These are phyloP conservation scores for Fraxinus greggii DNA, from an alignment of 305 asterid genomes.

Conservation along the genomic window DNA sequence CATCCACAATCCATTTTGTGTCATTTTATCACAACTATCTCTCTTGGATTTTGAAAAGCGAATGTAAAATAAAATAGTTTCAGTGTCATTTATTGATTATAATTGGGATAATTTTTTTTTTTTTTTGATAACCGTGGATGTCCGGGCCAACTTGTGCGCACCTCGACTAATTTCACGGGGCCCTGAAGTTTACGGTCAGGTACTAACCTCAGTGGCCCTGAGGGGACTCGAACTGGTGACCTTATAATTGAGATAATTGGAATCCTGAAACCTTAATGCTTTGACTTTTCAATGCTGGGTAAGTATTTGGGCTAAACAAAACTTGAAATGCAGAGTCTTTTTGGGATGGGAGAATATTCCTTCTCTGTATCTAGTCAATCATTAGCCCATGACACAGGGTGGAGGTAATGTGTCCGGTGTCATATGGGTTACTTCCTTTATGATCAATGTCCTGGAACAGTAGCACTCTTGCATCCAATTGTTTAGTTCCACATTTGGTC, in stretches of 20 bases:
- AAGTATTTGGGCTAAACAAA: background rate
- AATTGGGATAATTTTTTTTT: background rate
- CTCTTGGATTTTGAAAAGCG: slow-evolving; percentile 8
- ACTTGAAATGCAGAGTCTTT: background rate
- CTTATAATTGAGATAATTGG: background rate
- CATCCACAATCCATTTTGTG: background rate
- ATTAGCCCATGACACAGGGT: background rate
- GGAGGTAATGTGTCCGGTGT: background rate
- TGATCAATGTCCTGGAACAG: background rate
- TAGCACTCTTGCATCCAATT: slow-evolving; percentile 10
- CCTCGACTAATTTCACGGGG: too few species aligned
- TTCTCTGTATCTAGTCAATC: background rate
- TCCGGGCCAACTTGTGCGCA: too few species aligned
- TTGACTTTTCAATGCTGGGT: background rate
- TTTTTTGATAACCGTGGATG: too few species aligned
- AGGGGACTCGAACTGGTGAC: too few species aligned
- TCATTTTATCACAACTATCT: background rate
- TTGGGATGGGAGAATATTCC: background rate
- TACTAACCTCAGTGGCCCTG: too few species aligned
- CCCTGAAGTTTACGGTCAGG: too few species aligned
- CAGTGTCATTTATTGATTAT: slow-evolving; percentile 4
- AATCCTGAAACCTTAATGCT: slow-evolving; percentile 6
- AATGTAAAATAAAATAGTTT: slow-evolving; percentile 9
- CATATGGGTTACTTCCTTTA: background rate
- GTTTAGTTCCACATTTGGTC: slow-evolving; percentile 13